Conservation (phyloP, 495 filamentous ascomycete genomes). For the Pseudomonodictys pantanalensis region DNA sequence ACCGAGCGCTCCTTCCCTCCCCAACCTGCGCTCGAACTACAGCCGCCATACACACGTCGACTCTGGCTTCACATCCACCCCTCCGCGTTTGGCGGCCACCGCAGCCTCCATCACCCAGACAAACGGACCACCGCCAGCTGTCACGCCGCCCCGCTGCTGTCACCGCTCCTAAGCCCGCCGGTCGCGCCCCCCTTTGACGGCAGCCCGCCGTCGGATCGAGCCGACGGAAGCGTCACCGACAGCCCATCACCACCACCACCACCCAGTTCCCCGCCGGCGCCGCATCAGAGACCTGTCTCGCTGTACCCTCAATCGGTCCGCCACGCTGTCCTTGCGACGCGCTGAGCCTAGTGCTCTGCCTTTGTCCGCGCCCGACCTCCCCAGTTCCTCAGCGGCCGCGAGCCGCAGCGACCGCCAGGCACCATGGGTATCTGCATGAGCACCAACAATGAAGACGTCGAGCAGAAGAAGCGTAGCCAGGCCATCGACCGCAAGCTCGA, state of each 20-base stretch:
- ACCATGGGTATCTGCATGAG: slow-evolving; percentile 92
- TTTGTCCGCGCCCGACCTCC: slow-evolving; percentile 18
- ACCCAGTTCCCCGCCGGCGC: neutral
- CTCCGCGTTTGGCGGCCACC: neutral
- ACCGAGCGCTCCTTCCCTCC: neutral
- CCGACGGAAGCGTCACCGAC: neutral
- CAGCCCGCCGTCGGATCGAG: neutral
- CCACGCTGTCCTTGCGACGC: slow-evolving; percentile 8
- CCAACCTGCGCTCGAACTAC: neutral
- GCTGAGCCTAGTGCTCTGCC: slow-evolving; percentile 24
- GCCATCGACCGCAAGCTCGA: slow-evolving; percentile 88
- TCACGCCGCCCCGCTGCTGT: neutral
- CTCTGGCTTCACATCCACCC: neutral
- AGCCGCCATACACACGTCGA: neutral
- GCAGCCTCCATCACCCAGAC: neutral
- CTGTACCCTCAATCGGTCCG: neutral
- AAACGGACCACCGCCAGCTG: neutral
- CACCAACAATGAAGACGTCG: slow-evolving; percentile 69
- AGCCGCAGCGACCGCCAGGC: slow-evolving; percentile 28
- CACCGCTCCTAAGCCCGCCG: neutral
- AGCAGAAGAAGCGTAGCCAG: slow-evolving; percentile 91
- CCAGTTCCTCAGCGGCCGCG: slow-evolving; percentile 29
- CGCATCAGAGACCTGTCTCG: slow-evolving; percentile 3
- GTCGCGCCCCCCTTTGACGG: neutral
- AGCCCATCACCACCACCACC: neutral